Percentiles rank a stretch among this genome's conserved stretches.
Conservation (phyloP, 352 stramenopile species). For the Pythium myriotylum region DNA sequence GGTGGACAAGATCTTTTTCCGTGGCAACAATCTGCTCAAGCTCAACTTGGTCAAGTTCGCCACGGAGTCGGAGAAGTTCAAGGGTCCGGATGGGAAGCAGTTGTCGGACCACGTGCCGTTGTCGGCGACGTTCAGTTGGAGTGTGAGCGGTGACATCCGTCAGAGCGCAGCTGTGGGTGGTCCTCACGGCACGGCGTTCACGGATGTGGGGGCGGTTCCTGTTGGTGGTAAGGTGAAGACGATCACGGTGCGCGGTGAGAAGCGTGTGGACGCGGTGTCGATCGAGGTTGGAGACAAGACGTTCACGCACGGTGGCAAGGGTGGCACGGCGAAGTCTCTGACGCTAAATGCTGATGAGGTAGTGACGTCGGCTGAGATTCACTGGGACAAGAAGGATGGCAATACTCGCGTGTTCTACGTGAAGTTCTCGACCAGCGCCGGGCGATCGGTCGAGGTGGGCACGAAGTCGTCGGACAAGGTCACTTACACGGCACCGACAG, state of each 20-base stretch:
- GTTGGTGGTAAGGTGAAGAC: slow-evolving; percentile 32
- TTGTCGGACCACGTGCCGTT: slow-evolving; percentile 58
- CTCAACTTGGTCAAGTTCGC: slow-evolving; percentile 41
- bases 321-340: slow-evolving; percentile 39
- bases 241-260: slow-evolving; percentile 35
- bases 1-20: slow-evolving; percentile 66
- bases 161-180: slow-evolving; percentile 43
- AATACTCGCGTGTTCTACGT: slow-evolving; percentile 51
- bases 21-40: slow-evolving; percentile 32
- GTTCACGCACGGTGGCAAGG: slow-evolving; percentile 41
- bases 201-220: slow-evolving; percentile 32
- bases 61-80: slow-evolving; percentile 46
- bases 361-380: slow-evolving; percentile 45
- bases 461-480: slow-evolving; percentile 34
- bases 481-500: slow-evolving; percentile 34
- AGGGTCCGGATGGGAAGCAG: slow-evolving; percentile 31
- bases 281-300: slow-evolving; percentile 28
- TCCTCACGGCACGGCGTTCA: slow-evolving; percentile 44
- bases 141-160: slow-evolving; percentile 27
- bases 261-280: slow-evolving; percentile 45
- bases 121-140: slow-evolving; percentile 44
- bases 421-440: slow-evolving; percentile 39
- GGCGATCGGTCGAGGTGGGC: slow-evolving; percentile 35
- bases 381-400: slow-evolving; percentile 45
- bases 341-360: slow-evolving; percentile 43